These are phyloP conservation scores for Penicillium goetzii DNA, from an alignment of 495 filamentous ascomycete genomes.

Conservation along the genomic window DNA sequence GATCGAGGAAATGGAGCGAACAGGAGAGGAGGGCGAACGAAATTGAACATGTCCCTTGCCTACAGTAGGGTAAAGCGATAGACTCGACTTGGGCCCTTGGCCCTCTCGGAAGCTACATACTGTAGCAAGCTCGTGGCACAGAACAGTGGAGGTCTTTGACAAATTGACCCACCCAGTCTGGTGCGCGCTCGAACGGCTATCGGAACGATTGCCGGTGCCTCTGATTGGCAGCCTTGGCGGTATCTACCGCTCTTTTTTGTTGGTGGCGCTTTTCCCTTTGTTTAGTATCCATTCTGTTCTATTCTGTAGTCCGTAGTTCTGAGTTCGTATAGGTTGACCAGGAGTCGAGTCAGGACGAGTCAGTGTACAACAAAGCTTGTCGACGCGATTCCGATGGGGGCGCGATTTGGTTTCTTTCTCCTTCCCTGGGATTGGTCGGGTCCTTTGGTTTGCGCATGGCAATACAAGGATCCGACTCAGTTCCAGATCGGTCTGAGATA, in stretches of 20 bases:
- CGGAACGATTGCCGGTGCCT: neutral
- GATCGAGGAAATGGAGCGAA: constrained; percentile 13
- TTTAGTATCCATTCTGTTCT: neutral
- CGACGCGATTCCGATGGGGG: neutral
- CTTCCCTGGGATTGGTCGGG: neutral
- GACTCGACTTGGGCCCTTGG: neutral
- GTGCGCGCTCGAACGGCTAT: neutral
- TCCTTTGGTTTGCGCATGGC: neutral
- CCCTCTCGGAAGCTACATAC: neutral
- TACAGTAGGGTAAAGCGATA: neutral
- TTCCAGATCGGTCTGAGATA: constrained; percentile 3
- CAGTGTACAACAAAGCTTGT: neutral
- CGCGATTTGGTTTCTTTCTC: neutral
- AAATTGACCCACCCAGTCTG: neutral
- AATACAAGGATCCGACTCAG: neutral
- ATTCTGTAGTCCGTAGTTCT: neutral
- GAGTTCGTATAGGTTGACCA: neutral
- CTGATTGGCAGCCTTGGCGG: neutral
- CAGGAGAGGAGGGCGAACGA: neutral
- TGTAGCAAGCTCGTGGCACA: neutral
- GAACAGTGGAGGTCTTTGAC: neutral
- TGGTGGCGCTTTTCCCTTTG: neutral
- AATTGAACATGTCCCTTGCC: neutral
- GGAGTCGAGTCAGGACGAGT: neutral
- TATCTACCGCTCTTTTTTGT: neutral